A percentile compares a stretch with the other conserved stretches of the same genome.
Evolutionary conservation across 2,329 filamentous ascomycete species (phyloP).

Genomic region (Lomentospora prolificans): DNA sequence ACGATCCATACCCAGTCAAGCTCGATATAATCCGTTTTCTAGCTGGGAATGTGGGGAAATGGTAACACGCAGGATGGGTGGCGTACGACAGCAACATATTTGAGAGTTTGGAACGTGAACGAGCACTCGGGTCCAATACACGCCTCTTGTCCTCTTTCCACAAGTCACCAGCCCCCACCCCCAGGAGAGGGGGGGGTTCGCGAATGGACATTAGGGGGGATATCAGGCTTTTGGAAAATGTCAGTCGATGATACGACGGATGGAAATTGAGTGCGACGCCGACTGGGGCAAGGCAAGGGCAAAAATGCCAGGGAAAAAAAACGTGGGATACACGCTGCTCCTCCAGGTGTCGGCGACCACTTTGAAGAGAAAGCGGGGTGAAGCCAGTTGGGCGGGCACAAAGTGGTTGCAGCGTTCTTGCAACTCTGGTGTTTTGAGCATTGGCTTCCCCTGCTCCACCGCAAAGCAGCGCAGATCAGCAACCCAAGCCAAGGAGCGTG

Average conservation of each 20-base stretch:
- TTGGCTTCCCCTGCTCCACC: background rate
- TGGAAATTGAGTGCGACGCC: background rate
- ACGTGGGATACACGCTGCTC: background rate
- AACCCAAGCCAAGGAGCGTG: background rate
- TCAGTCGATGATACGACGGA: background rate
- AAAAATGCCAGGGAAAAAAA: background rate
- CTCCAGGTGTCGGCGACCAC: background rate
- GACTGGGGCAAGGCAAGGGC: background rate
- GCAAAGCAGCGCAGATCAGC: background rate
- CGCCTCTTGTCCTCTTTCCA: too few species aligned
- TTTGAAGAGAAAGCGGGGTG: too few species aligned
- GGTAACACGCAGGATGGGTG: too few species aligned
- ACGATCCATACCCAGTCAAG: background rate
- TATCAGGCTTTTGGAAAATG: background rate
- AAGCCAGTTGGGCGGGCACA: too few species aligned
- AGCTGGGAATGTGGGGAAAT: background rate
- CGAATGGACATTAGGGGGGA: background rate
- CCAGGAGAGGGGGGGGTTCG: background rate
- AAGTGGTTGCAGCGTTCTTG: background rate
- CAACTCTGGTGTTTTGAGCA: background rate
- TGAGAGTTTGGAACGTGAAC: too few species aligned
- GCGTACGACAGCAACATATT: background rate
- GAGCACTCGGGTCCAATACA: too few species aligned
- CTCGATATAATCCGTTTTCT: background rate
- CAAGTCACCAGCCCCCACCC: too few species aligned